These are phyloP conservation scores for Leccinum obscurum DNA, from an alignment of 768 basidiomycete species.

Conservation along the genomic window DNA sequence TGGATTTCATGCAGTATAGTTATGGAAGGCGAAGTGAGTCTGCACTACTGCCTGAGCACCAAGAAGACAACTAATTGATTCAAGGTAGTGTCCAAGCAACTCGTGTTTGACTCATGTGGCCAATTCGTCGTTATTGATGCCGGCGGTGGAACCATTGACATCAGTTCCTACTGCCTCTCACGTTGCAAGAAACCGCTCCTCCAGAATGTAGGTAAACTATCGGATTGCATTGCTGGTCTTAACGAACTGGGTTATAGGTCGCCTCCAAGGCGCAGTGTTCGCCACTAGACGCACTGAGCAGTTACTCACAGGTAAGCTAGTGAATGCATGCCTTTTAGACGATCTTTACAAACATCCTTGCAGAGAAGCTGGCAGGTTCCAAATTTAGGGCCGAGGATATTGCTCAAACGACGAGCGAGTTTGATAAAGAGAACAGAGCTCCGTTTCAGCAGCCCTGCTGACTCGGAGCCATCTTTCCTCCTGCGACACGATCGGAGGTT, in stretches of 20 bases:
- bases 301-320: constrained; percentile 38
- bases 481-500: background rate
- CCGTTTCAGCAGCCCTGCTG: too few species aligned
- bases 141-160: constrained; percentile 63
- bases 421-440: constrained; percentile 48
- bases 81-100: constrained; percentile 14
- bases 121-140: constrained; percentile 47
- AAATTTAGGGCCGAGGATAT: constrained; percentile 40
- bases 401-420: constrained; percentile 41
- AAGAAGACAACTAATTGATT: constrained; percentile 33
- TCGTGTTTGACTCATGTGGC: constrained; percentile 28
- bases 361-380: constrained; percentile 44
- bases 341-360: background rate
- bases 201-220: constrained; percentile 39
- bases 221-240: background rate
- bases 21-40: constrained; percentile 53
- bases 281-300: constrained; percentile 44
- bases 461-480: too few species aligned
- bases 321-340: background rate
- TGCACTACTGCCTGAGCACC: constrained; percentile 47
- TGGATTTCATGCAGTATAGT: constrained; percentile 51
- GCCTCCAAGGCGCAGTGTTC: constrained; percentile 51
- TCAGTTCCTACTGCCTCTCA: constrained; percentile 48
- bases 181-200: constrained; percentile 51
- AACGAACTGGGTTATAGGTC: constrained; percentile 35